Evolutionary conservation across 257 asterid genomes (phyloP).

Genomic region (Nicotiana noctiflora): DNA sequence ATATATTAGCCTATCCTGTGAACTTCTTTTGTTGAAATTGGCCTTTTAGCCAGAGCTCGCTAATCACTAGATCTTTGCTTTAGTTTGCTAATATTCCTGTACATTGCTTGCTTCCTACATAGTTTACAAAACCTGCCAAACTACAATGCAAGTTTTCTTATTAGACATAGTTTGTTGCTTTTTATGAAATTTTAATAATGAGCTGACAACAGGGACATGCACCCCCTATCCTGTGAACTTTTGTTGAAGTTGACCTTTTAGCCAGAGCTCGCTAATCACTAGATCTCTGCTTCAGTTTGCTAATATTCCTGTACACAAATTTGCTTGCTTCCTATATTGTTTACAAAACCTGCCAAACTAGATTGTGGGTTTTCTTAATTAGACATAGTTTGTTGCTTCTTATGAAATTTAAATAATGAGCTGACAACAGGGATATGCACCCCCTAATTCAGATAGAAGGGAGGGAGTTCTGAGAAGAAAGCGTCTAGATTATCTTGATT

Average conservation of each 20-base stretch:
- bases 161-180: constrained; percentile 17
- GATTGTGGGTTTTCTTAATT: not conserved
- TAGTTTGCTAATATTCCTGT: not conserved
- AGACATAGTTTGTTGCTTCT: constrained; percentile 18
- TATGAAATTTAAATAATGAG: constrained; percentile 44
- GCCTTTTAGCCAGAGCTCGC: not conserved
- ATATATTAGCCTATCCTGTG: not conserved
- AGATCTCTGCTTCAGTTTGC: too few species aligned
- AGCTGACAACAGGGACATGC: constrained; percentile 99
- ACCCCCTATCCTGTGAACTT: constrained; percentile 50
- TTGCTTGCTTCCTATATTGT: not conserved
- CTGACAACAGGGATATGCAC: constrained; percentile 99
- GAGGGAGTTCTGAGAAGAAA: constrained; percentile 87
- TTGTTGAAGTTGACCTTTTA: not conserved
- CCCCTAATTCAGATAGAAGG: constrained; percentile 99
- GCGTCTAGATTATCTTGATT: constrained; percentile 90
- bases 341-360: not conserved
- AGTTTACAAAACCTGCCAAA: not conserved
- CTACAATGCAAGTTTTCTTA: not conserved
- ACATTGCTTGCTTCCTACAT: not conserved
- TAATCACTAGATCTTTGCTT: too few species aligned
- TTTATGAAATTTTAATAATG: constrained; percentile 39
- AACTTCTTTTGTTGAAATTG: not conserved
- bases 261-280: not conserved
- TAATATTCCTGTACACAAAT: not conserved